Percentiles rank a stretch among this genome's conserved stretches.
Evolutionary conservation across 2,329 filamentous ascomycete species (phyloP).

Genomic region (Plectosphaerella cucumerina): DNA sequence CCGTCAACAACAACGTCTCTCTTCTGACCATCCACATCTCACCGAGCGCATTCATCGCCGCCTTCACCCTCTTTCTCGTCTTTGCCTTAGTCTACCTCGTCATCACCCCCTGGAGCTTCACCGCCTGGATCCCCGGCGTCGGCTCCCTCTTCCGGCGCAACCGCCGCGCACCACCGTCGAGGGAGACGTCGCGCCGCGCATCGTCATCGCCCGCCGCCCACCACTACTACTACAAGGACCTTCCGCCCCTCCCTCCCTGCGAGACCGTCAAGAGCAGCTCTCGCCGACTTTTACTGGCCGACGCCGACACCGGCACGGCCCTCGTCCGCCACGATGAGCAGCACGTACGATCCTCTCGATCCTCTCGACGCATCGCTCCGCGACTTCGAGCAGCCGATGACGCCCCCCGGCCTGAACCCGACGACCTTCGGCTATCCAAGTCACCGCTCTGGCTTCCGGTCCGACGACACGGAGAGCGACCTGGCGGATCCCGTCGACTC

Average conservation of each 20-base stretch:
- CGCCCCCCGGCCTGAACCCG: slow-evolving; percentile 21
- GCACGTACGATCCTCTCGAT: slow-evolving; percentile 30
- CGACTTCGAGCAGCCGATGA: slow-evolving; percentile 47
- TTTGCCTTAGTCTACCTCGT: slow-evolving; percentile 50
- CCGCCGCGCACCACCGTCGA: slow-evolving; percentile 12
- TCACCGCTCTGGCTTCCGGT: slow-evolving; percentile 37
- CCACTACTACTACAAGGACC: slow-evolving; percentile 10
- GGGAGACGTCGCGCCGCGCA: slow-evolving; percentile 9
- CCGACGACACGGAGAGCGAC: slow-evolving; percentile 32
- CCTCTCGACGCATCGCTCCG: slow-evolving; percentile 48
- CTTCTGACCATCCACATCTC: slow-evolving; percentile 56
- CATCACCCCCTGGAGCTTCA: slow-evolving; percentile 23
- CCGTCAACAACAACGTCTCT: slow-evolving; percentile 58
- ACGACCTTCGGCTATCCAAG: slow-evolving; percentile 33
- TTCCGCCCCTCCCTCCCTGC: slow-evolving; percentile 12
- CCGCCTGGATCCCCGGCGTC: slow-evolving; percentile 13
- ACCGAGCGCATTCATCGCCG: slow-evolving; percentile 52
- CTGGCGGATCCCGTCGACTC: slow-evolving; percentile 39
- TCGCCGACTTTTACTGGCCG: slow-evolving; percentile 8
- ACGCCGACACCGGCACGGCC: slow-evolving; percentile 9
- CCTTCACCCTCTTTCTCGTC: slow-evolving; percentile 44
- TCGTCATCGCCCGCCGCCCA: slow-evolving; percentile 7
- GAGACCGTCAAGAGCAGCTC: slow-evolving; percentile 9
- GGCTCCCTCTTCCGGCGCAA: slow-evolving; percentile 14
- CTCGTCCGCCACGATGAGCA: slow-evolving; percentile 3